Evolutionary conservation across 768 basidiomycete species (phyloP), one percentile per base, ranked within the genome.

Genomic region (Phylloporus scabripes): DNA sequence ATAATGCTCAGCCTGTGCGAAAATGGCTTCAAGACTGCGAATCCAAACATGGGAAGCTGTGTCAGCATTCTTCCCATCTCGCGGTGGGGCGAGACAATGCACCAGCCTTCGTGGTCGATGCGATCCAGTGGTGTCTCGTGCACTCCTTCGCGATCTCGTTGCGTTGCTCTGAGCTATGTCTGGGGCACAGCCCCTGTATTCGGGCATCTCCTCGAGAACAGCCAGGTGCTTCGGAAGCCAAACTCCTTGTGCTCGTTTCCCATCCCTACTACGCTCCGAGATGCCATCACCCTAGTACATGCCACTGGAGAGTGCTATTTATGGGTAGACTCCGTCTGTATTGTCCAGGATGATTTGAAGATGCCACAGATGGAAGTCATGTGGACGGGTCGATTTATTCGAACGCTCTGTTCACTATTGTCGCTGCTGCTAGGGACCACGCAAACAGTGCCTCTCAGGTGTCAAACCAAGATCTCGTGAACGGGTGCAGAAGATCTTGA

Each of bases 251-350:
- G 12, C 14, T 41, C 45, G 1, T 29, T 48, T n/a, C 42, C 47
- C 8, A 46, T 65, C 21, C 59, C 62, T 5, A 21, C 50, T 17
- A 63, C 62, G 3, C 61, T 64, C 24, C 40, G 46, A 34, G 64
- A 64, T 41, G 57, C 64, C 10, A 51, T 63, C 1, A 50, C 52
- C 5, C 42, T 66, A 9, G 51, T 55, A 9, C 52, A 33, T 7
- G 40, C 44, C 31, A 56, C 66, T 10, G 54, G 60, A 34, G 52
- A 59, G 37, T 55, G 55, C 15, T 65, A 63, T 31, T 33, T 62
- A 15, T 62, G 63, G 61, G 55, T 65, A 3, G 63, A 62, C 20
- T 51, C 61, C 3, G 17, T 62, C 0, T 63, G 61, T 12, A 65
- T 63, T 32, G 47, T 51, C 29, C 61, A 60, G 39, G 24, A 63